Evolutionary conservation across 164 flowering plant genomes (phyloP), one percentile per base, ranked within the genome.

Genomic region (Tetracentron sinense): DNA sequence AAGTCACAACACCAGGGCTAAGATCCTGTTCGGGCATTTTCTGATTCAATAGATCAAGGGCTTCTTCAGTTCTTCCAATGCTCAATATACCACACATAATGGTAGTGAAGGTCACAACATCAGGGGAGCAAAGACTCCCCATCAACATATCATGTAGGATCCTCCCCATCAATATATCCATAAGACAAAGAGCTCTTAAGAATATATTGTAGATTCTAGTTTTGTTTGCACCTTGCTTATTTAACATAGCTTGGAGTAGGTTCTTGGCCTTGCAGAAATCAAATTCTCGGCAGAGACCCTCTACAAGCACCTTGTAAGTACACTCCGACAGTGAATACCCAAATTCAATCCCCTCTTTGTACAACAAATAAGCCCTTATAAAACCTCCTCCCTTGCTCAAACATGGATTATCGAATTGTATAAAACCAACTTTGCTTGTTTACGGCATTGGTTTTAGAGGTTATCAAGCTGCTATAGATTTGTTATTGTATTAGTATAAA

Each of bases 351-450:
- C 95, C 97, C 79, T 94, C 91, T 71, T 83, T 72, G 48, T 83
- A 78, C 75, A 94, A 70, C 67, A 91, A 96, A 68, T 75, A 91
- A 61, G 96, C 97, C 70, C 98, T 82, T 83, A 89, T 81, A 69
- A 81, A 85, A 64, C 90, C 88, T 4, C 95, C 93, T 23, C 82
- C 85, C 62, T 76, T 81, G 72, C 85, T 73, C 2, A 94, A 82
- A 21, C 96, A 70, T 91, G 96, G 4, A 94, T 60, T 60, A 91
- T 86, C 58, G 78, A 70, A 72, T 91, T 88, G 66, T 89, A 91
- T 0, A 89, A 89, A 15, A 75, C 74, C 56, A 72, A 44, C n/a
- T n/a, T n/a, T n/a, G n/a, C n/a, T n/a, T n/a, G n/a, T n/a, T n/a
- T n/a, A n/a, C n/a, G n/a, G n/a, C n/a, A n/a, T n/a, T n/a, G n/a